Base-by-base conservation (phyloP, 176 grass and related monocot genomes). In the Cenchrus purpureus region DNA sequence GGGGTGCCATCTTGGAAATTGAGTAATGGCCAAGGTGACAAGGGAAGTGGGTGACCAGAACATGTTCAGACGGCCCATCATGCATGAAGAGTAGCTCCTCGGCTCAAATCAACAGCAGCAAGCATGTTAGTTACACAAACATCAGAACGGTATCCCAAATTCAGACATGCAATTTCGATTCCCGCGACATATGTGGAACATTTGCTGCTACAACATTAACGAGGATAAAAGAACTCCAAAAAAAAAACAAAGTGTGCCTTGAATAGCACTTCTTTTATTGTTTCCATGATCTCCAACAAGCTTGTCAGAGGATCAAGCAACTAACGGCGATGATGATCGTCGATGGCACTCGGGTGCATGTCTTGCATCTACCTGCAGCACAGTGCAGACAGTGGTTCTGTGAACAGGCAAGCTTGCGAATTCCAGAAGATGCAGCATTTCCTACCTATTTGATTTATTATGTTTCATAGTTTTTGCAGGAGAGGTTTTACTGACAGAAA, bases 261-360 rank as follows among this genome's bases (percentile, higher is more conserved):
- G 46, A 69, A 76, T 31, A 32, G 54, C 69, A 84, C 77, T 85
- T 52, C 20, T 80, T 75, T 91, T 91, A 91, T 91, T 87, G 61
- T 10, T 84, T 77, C 54, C 49, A 87, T 74, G 17, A 80, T 55
- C 51, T 79, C 54, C 44, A 28, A 12, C 44, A 29, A 5, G 32
- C 10, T 34, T 31, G 44, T 70, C 65, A n/a, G 77, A 25, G 16
- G 48, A 82, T 86, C 10, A 50, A 62, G 56, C 83, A 81, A 63
- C 71, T 16, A 82, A 45, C 17, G 31, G 46, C 53, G 44, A 46
- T 29, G 80, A 62, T 71, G 45, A 31, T 69, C 4, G 7, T 71
- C 14, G 2, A 50, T 10, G 65, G 55, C 63, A 25, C 32, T 28
- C 31, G 10, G 59, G 59, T 15, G 7, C 13, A 73, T 49, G 48